Evolutionary conservation across 2,329 filamentous ascomycete genomes (phyloP), one percentile per base, ranked within the genome.

Genomic region (Alternaria sp.): DNA sequence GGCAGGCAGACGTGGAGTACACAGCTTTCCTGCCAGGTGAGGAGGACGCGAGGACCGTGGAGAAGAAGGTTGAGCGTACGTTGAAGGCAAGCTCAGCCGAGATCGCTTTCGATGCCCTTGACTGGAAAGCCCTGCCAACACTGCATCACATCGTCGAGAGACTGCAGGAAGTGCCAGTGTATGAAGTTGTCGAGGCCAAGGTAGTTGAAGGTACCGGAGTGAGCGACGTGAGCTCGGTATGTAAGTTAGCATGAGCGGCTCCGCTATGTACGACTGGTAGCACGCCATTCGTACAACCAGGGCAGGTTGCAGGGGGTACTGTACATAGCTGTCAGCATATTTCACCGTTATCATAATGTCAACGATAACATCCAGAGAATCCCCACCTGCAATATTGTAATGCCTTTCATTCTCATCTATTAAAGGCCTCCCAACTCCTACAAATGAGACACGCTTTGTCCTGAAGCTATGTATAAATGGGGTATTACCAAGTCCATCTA

Each of bases 41-140:
- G 3, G 76, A 77, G 49, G 74, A 77, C 8, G 68, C 66, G 22
- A 76, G 75, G 56, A 63, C 65, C 0, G 62, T 69, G 16, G 71
- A 79, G 34, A 77, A 74, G 20, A 76, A 78, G 63, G 66, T 78
- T 1, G 71, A 65, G 62, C 63, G 75, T 70, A 62, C 80, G 24
- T 73, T 74, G 36, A 75, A 76, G 51, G 75, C 83, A 0, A 72
- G 68, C 1, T 79, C 79, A 12, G 83, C 83, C 1, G 79, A 68
- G 3, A 73, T 89, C 51, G 74, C 77, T 51, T 82, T 88, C 54
- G 79, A 86, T 39, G 77, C 75, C 0, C 65, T 83, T 16, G 82
- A 86, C 65, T 86, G 83, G 86, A 78, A 86, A 47, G 77, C 75
- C 5, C 70, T 89, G 59, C 88, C 88, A 0, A 90, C 87, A 3